A percentile compares a stretch with the other conserved stretches of the same genome.
phyloP scores from a whole-genome alignment of 2,329 filamentous ascomycete species.

The Sporothrix euskadiensis region DNA sequence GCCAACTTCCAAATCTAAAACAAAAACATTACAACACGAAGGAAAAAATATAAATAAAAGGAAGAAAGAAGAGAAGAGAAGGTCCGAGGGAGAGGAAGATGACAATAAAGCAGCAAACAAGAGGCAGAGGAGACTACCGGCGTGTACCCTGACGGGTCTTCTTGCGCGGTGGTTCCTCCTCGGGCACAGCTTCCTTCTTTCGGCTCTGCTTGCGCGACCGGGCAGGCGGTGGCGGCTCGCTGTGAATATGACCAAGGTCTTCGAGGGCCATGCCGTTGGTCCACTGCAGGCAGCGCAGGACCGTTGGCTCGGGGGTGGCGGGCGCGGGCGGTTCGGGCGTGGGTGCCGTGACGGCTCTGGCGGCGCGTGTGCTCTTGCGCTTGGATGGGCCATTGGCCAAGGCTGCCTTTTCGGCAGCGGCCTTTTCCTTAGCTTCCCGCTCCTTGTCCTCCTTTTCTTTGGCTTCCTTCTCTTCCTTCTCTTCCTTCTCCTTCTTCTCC shows the following conservation, averaged over 20 bases:
- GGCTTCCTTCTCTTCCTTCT: neutral
- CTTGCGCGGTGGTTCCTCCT: conserved; percentile 35
- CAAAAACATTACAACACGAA: neutral
- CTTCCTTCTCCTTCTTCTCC: conserved; percentile 29
- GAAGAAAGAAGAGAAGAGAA: neutral
- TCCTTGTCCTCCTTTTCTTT: neutral
- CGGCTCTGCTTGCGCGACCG: conserved; percentile 55
- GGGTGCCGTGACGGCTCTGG: conserved; percentile 34
- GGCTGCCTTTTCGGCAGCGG: neutral
- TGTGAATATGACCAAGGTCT: conserved; percentile 59
- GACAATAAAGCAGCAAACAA: neutral
- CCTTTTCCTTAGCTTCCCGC: neutral
- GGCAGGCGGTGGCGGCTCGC: conserved; percentile 55
- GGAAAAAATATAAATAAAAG: neutral
- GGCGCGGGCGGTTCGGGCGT: conserved; percentile 49
- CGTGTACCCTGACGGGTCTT: conserved; percentile 34
- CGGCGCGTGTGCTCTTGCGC: conserved; percentile 49
- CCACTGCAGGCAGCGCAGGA: conserved; percentile 56
- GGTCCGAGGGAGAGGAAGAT: neutral
- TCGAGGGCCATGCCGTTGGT: conserved; percentile 59
- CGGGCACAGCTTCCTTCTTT: conserved; percentile 44
- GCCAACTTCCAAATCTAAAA: neutral
- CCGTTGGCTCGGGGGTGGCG: conserved; percentile 38
- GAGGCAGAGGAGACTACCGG: neutral
- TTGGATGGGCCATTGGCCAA: conserved; percentile 35